phyloP scores from a whole-genome alignment of 2,329 filamentous ascomycete genomes.

The Davidsoniella neocaledoniae region DNA sequence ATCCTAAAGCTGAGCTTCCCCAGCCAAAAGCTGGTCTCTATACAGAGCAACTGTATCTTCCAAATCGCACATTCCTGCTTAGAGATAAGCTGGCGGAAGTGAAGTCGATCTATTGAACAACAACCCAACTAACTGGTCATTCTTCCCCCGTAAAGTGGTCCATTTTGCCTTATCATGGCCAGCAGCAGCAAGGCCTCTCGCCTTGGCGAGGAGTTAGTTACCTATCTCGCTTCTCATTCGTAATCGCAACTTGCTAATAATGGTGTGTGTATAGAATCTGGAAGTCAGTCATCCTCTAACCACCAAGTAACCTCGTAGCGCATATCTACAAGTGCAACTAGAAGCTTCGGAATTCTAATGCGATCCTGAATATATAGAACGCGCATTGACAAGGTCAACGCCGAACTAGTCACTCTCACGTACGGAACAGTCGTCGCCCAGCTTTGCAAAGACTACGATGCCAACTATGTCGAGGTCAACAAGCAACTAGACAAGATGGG shows the following conservation, averaged over 20 bases:
- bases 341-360: background rate
- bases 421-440: conserved; percentile 97
- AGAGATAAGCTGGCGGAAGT: too few relatives aligned
- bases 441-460: conserved; percentile 89
- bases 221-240: background rate
- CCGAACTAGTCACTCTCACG: conserved; percentile 89
- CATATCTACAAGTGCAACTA: background rate
- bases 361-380: conserved; percentile 39
- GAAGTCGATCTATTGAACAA: too few relatives aligned
- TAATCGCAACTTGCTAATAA: conserved; percentile 9
- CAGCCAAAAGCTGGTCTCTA: background rate
- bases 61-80: too few relatives aligned
- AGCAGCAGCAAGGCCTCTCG: conserved; percentile 44
- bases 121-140: background rate
- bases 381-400: conserved; percentile 92
- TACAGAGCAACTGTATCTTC: background rate
- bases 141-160: background rate
- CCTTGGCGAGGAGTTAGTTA: conserved; percentile 43
- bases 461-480: conserved; percentile 89
- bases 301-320: background rate
- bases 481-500: conserved; percentile 98
- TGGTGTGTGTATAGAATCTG: conserved; percentile 47
- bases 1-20: background rate
- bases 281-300: conserved; percentile 53
- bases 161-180: conserved; percentile 28